Conservation (phyloP, 2,329 filamentous ascomycete species). For the Pseudopithomyces maydicus region DNA sequence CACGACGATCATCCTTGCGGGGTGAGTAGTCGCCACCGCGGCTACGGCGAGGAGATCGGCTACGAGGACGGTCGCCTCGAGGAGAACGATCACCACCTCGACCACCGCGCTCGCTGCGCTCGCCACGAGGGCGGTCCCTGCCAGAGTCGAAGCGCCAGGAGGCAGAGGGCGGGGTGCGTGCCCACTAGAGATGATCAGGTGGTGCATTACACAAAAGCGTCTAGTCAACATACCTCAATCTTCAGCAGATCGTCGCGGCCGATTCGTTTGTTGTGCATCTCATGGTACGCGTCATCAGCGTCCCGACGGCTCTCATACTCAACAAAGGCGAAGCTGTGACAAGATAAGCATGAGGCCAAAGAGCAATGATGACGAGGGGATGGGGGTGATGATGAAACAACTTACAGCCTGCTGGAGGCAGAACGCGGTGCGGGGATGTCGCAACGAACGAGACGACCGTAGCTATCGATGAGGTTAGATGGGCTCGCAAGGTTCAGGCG, state of each 20-base stretch:
- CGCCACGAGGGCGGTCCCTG: conserved; percentile 49
- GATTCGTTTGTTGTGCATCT: conserved; percentile 99
- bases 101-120: conserved; percentile 66
- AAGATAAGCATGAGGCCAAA: conserved; percentile 7
- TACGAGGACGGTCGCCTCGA: conserved; percentile 43
- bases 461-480: conserved; percentile 68
- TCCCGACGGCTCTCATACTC: conserved; percentile 99
- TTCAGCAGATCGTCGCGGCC: conserved; percentile 94
- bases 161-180: conserved; percentile 93
- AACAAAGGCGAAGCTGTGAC: conserved; percentile 86
- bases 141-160: conserved; percentile 98
- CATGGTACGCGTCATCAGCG: conserved; percentile 97
- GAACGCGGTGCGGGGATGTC: conserved; percentile 97
- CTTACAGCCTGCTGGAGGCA: conserved; percentile 92
- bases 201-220: neutral
- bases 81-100: conserved; percentile 61
- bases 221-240: conserved; percentile 77
- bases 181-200: conserved; percentile 71
- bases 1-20: conserved; percentile 75
- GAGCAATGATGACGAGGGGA: neutral
- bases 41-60: conserved; percentile 59
- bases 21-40: conserved; percentile 74
- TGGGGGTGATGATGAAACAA: conserved; percentile 34
- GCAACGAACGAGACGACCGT: conserved; percentile 95
- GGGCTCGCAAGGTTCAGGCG: conserved; percentile 22